A percentile compares a stretch with the other conserved stretches of the same genome.
Evolutionary conservation across 2,329 filamentous ascomycete species (phyloP).

Genomic region (Colletotrichum tamarilloi): DNA sequence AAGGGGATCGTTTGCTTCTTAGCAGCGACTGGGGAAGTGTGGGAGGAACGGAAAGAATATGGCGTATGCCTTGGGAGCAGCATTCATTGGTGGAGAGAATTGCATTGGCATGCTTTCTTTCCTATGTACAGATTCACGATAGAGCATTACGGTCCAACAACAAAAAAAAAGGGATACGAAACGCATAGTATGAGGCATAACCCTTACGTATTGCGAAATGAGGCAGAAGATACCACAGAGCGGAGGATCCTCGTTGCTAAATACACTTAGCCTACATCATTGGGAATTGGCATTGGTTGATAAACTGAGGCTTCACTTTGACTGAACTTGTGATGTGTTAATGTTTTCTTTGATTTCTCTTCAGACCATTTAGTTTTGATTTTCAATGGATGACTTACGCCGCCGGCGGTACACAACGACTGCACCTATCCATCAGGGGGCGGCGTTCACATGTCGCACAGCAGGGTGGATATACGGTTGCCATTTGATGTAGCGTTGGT

Average conservation of each 20-base stretch:
- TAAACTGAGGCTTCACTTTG: neutral
- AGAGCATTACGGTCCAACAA: neutral
- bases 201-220: conserved; percentile 3
- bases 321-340: neutral
- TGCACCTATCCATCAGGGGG: neutral
- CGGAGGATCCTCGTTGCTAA: neutral
- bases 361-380: neutral
- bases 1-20: neutral
- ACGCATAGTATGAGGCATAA: conserved; percentile 4
- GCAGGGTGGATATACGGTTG: neutral
- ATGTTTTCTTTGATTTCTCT: neutral
- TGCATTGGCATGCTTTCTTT: neutral
- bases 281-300: neutral
- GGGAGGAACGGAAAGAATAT: neutral
- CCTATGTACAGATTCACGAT: neutral
- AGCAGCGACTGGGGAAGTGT: neutral
- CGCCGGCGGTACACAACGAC: neutral
- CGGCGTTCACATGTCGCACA: neutral
- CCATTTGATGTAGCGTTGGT: neutral
- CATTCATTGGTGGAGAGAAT: neutral
- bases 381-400: too few species aligned
- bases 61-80: neutral
- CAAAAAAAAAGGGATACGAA: neutral
- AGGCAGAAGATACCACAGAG: conserved; percentile 29
- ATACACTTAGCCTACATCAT: neutral